A percentile compares a stretch with the other conserved stretches of the same genome.
phyloP scores from a whole-genome alignment of 2,329 filamentous ascomycete species.

The Epichloe uncinata region DNA sequence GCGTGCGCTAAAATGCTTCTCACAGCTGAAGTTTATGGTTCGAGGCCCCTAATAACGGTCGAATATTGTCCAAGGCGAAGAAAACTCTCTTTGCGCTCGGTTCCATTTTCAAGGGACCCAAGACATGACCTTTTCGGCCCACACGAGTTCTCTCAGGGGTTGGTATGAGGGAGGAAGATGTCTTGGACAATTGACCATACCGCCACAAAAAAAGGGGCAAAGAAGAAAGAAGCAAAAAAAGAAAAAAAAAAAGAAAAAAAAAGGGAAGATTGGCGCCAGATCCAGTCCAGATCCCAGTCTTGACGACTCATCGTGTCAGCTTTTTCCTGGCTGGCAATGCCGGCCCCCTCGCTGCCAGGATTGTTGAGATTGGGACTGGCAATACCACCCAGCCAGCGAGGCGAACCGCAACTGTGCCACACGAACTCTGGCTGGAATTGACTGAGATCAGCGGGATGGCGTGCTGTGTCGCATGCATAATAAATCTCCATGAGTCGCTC shows the following conservation, averaged over 20 bases:
- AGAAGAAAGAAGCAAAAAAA: not conserved
- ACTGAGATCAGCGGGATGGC: constrained; percentile 1
- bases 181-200: not conserved
- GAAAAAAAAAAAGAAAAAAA: not conserved
- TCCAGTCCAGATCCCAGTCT: not conserved
- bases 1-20: not conserved
- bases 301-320: not conserved
- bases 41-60: too few species aligned
- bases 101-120: not conserved
- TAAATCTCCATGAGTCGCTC: not conserved
- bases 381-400: not conserved
- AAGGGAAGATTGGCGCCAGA: not conserved
- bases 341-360: not conserved
- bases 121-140: not conserved
- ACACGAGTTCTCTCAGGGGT: not conserved
- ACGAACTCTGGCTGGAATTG: not conserved
- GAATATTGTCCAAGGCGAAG: too few species aligned
- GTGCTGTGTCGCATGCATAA: not conserved
- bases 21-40: too few species aligned
- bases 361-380: not conserved
- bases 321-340: not conserved
- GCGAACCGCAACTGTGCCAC: constrained; percentile 1
- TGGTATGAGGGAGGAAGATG: not conserved
- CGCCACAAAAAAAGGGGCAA: not conserved
- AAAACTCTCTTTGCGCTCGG: not conserved